Evolutionary conservation across 257 asterid species (phyloP).

Genomic region (Solanum dulcamara): DNA sequence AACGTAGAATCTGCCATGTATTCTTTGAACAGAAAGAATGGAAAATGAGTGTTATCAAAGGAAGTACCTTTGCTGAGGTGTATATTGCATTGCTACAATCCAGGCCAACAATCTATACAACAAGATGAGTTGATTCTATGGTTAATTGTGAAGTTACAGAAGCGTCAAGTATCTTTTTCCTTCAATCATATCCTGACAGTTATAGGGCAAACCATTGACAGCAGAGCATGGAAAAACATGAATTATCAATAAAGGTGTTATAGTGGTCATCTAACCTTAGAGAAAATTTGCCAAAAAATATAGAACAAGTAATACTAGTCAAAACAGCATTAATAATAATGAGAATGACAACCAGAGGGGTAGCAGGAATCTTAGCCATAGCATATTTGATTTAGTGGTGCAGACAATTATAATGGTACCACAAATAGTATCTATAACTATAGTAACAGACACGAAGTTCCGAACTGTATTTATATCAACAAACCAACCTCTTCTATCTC

Average conservation of each 20-base stretch:
- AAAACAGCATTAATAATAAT: not conserved
- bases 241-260: not conserved
- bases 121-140: slow-evolving; percentile 10
- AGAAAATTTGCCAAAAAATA: not conserved
- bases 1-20: not conserved
- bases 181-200: slow-evolving; percentile 5
- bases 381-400: not conserved
- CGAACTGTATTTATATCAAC: slow-evolving; percentile 2
- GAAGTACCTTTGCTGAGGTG: slow-evolving; percentile 91
- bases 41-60: not conserved
- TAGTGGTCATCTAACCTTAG: not conserved
- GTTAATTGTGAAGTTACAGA: not conserved
- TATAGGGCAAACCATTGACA: slow-evolving; percentile 4
- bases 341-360: not conserved
- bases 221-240: not conserved
- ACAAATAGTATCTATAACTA: not conserved
- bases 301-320: not conserved
- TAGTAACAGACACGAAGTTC: not conserved
- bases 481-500: slow-evolving; percentile 96
- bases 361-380: not conserved
- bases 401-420: not conserved
- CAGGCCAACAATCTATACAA: slow-evolving; percentile 73
- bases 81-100: slow-evolving; percentile 85
- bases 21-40: not conserved
- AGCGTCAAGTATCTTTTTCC: slow-evolving; percentile 1